phyloP scores from a whole-genome alignment of 1,139 yeast genomes.

The Taphrina deformans region DNA sequence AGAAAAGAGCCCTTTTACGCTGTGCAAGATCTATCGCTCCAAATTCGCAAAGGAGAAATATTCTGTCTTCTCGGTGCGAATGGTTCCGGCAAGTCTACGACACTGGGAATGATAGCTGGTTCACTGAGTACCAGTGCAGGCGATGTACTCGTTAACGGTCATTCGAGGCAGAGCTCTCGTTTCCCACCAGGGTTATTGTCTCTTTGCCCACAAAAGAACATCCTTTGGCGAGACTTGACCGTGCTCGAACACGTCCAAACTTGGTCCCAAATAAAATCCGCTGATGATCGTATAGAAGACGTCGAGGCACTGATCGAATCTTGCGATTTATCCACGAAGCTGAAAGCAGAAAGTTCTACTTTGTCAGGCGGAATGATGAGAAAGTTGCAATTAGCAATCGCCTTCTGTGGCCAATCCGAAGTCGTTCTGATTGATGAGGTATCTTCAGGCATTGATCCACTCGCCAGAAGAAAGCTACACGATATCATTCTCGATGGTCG shows the following conservation, averaged over 20 bases:
- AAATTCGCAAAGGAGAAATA: conserved; percentile 44
- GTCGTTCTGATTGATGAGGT: conserved; percentile 48
- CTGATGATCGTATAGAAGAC: conserved; percentile 32
- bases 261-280: conserved; percentile 45
- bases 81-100: conserved; percentile 49
- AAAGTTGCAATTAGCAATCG: conserved; percentile 72
- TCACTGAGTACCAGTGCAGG: conserved; percentile 44
- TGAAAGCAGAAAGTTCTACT: conserved; percentile 40
- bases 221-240: conserved; percentile 47
- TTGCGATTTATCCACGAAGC: conserved; percentile 44
- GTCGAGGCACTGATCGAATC: conserved; percentile 41
- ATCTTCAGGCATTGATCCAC: conserved; percentile 48
- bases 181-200: conserved; percentile 43
- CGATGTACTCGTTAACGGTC: conserved; percentile 39
- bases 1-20: conserved; percentile 42
- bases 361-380: conserved; percentile 94
- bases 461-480: conserved; percentile 47
- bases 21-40: conserved; percentile 43
- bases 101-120: conserved; percentile 47
- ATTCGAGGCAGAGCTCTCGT: conserved; percentile 37
- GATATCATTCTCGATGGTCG: conserved; percentile 45
- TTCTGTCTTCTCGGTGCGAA: conserved; percentile 47
- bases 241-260: conserved; percentile 45
- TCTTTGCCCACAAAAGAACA: conserved; percentile 48
- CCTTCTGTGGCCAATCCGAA: conserved; percentile 47